Percentiles rank a stretch among this genome's conserved stretches.
Conservation (phyloP, 768 basidiomycete species). For the Hydnomerulius pinastri region DNA sequence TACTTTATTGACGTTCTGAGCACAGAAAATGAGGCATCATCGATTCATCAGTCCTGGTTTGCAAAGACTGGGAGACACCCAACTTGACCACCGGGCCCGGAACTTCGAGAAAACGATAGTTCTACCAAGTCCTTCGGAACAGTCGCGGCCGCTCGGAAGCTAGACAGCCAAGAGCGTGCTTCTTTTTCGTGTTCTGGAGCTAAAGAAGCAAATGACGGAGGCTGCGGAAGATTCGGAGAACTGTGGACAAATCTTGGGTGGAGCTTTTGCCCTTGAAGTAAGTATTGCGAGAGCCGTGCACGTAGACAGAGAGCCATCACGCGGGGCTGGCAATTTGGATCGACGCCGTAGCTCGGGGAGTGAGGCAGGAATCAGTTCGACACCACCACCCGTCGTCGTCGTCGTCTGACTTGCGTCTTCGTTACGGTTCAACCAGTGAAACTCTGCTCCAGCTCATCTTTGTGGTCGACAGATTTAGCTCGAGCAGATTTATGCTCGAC, state of each 20-base stretch:
- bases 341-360: no score
- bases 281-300: not conserved
- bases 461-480: no score
- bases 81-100: slow-evolving; percentile 86
- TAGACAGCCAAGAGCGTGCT: slow-evolving; percentile 56
- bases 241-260: slow-evolving; percentile 15
- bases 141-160: slow-evolving; percentile 41
- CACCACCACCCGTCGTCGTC: no score
- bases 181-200: slow-evolving; percentile 42
- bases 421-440: no score
- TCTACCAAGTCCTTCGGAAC: slow-evolving; percentile 60
- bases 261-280: not conserved
- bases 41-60: not conserved
- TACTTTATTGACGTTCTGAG: slow-evolving; percentile 88
- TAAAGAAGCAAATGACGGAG: slow-evolving; percentile 43
- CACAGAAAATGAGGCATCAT: not conserved
- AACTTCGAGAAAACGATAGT: slow-evolving; percentile 73
- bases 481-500: no score
- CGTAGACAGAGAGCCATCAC: no score
- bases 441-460: no score
- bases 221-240: slow-evolving; percentile 41
- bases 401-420: no score
- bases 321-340: no score
- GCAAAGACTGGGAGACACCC: slow-evolving; percentile 8
- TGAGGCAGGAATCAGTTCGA: no score